Conservation (phyloP, 1,139 yeast species). For the Scheffersomyces cryptocercus region DNA sequence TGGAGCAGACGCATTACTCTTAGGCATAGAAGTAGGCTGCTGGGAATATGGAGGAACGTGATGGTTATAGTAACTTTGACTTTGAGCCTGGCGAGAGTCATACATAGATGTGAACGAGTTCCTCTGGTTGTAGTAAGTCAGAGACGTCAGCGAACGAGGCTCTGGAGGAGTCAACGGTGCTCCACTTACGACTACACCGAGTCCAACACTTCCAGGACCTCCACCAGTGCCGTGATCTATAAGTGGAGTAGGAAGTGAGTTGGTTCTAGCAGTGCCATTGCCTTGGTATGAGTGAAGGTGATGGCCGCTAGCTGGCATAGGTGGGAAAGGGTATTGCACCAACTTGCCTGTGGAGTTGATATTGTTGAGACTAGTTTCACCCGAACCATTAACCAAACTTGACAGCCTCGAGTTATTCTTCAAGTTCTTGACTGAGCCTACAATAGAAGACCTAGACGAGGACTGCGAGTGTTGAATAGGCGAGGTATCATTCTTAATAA, state of each 20-base stretch:
- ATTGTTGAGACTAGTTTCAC: background rate
- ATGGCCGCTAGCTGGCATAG: constrained; percentile 2
- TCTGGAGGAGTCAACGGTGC: background rate
- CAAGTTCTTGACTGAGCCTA: constrained; percentile 1
- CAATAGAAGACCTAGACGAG: constrained; percentile 7
- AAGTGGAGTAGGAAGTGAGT: constrained; percentile 2
- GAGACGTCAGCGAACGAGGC: background rate
- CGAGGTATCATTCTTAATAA: constrained; percentile 1
- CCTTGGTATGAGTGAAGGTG: background rate
- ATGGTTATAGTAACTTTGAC: background rate
- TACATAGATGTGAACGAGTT: constrained; percentile 21
- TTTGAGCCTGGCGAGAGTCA: constrained; percentile 8
- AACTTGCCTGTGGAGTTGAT: background rate
- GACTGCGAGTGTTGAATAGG: constrained; percentile 6
- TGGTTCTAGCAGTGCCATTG: constrained; percentile 1
- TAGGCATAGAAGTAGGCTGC: constrained; percentile 6
- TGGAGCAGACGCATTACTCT: background rate
- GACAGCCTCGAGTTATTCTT: background rate
- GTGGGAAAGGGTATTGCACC: constrained; percentile 14
- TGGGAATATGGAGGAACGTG: background rate
- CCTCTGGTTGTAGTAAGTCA: constrained; percentile 9
- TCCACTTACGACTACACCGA: too few species aligned
- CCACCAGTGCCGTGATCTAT: background rate
- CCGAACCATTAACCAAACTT: background rate
- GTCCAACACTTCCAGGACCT: too few species aligned